phyloP scores from a whole-genome alignment of 495 filamentous ascomycete genomes.

The Penicillium bialowiezense region DNA sequence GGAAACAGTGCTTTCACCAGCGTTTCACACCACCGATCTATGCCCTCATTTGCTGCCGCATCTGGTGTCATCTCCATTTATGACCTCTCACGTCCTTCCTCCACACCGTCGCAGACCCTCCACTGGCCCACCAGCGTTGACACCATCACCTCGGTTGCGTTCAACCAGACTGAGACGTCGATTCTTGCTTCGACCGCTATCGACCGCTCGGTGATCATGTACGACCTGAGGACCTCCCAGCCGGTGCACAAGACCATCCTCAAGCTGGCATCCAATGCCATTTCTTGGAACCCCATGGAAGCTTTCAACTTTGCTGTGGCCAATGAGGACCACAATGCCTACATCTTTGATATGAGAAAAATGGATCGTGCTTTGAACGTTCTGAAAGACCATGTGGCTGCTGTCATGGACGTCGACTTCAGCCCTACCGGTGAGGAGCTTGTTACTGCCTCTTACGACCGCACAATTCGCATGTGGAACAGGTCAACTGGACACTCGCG shows the following conservation, averaged over 20 bases:
- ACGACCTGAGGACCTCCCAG: conserved; percentile 83
- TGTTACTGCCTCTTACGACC: conserved; percentile 85
- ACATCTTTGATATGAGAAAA: conserved; percentile 87
- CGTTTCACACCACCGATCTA: conserved; percentile 73
- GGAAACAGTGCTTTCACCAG: conserved; percentile 80
- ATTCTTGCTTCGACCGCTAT: conserved; percentile 79
- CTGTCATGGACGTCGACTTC: conserved; percentile 96
- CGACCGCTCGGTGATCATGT: conserved; percentile 82
- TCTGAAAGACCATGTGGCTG: conserved; percentile 92
- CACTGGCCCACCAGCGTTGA: conserved; percentile 84
- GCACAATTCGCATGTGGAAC: conserved; percentile 75
- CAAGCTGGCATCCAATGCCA: conserved; percentile 76
- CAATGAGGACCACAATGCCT: conserved; percentile 75
- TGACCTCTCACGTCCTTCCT: conserved; percentile 72
- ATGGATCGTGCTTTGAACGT: conserved; percentile 81
- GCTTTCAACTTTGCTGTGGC: conserved; percentile 87
- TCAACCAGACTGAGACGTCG: conserved; percentile 93
- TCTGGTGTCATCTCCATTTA: conserved; percentile 83
- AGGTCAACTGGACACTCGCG: conserved; percentile 76
- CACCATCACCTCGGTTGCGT: conserved; percentile 85
- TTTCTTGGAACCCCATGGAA: conserved; percentile 96
- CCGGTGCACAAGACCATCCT: conserved; percentile 77
- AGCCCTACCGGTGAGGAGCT: conserved; percentile 92
- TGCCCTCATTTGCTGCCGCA: conserved; percentile 72
- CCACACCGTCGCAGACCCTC: conserved; percentile 71